Evolutionary conservation across 495 filamentous ascomycete species (phyloP), one percentile per base, ranked within the genome.

Genomic region (Oidiodendron maius): DNA sequence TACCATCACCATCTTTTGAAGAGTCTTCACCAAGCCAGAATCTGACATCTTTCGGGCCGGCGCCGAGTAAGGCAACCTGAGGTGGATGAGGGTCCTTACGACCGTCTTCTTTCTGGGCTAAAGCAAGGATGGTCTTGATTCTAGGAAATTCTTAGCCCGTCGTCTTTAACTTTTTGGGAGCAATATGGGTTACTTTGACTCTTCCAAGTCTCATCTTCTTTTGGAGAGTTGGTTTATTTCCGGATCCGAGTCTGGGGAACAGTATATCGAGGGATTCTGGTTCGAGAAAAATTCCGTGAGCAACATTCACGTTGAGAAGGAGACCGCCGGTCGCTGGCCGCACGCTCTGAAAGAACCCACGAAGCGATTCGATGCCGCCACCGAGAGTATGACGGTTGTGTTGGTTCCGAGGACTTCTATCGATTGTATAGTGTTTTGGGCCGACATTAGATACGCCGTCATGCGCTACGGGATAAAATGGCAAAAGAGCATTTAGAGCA

Each of bases 261-360:
- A 59, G 40, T 2, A 24, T 12, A 17, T 40, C 44, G 5, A 64
- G 54, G 12, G 40, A 44, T 3, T 50, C 28, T 39, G 61, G 47
- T 11, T 56, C 35, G 24, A 71, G 64, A 50, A 77, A 78, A 4
- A 74, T 64, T 8, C 66, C 69, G 36, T 75, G 69, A 4, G 67
- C 66, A 6, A 75, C 68, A 38, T 78, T 76, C 25, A 78, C 72
- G 44, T 88, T 86, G 3, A 86, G 61, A 1, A 87, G 65, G 9
- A 85, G 55, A 4, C 83, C 73, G 3, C 77, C 74, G 3, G 84
- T 86, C 8, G 79, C 81, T 0, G 75, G 68, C 18, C 84, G 80
- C 13, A 82, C 76, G 62, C 82, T 86, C 44, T 81, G 70, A 50
- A 84, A 85, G 54, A 76, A 87, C 0, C 85, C 84, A 41, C 84